phyloP scores from a whole-genome alignment of 2,329 filamentous ascomycete species.

The Teratosphaeria zuluensis region DNA sequence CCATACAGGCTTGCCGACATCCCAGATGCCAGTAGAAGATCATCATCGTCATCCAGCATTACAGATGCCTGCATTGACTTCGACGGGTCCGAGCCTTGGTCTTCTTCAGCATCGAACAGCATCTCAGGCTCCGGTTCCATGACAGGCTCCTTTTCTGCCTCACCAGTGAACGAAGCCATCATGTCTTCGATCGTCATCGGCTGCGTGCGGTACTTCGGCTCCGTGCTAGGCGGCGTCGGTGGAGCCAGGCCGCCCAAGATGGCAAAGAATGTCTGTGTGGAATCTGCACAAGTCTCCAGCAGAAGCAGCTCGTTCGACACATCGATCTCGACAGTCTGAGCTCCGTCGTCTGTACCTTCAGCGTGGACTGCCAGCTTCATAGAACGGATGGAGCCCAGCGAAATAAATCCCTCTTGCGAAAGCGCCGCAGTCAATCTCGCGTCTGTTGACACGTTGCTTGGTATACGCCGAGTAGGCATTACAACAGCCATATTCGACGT shows the following conservation, averaged over 20 bases:
- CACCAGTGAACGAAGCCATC: conserved; percentile 79
- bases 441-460: conserved; percentile 11
- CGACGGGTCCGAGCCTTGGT: background rate
- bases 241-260: conserved; percentile 73
- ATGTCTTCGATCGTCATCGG: conserved; percentile 80
- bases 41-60: conserved; percentile 25
- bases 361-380: conserved; percentile 48
- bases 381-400: conserved; percentile 77
- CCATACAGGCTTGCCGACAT: conserved; percentile 25
- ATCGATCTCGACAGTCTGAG: conserved; percentile 66
- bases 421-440: conserved; percentile 34
- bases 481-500: background rate
- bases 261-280: conserved; percentile 80
- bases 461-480: background rate
- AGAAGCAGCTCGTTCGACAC: conserved; percentile 79
- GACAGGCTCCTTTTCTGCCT: conserved; percentile 61
- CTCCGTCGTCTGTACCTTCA: conserved; percentile 54
- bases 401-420: conserved; percentile 64
- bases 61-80: background rate
- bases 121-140: conserved; percentile 39
- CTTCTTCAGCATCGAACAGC: conserved; percentile 25
- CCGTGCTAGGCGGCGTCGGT: conserved; percentile 70
- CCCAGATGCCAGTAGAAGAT: conserved; percentile 27
- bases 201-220: conserved; percentile 77
- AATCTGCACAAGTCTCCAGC: conserved; percentile 92